phyloP scores from a whole-genome alignment of 441 rosid genomes.

The Adansonia grandidieri region DNA sequence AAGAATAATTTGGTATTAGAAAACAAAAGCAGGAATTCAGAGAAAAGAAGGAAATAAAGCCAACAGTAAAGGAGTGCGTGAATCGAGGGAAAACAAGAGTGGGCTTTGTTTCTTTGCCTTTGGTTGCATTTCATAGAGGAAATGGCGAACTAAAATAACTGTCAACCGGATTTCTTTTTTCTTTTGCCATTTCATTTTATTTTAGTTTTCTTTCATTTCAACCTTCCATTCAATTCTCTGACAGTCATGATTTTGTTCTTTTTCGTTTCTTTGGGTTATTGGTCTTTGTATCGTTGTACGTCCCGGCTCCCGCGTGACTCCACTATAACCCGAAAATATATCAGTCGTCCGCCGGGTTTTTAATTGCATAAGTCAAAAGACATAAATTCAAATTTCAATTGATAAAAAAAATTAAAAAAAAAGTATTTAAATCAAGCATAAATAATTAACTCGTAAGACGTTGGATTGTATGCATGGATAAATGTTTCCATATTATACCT shows the following conservation, averaged over 20 bases:
- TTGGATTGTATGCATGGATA: no score
- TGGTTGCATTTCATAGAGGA: conserved; percentile 17
- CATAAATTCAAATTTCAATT: no score
- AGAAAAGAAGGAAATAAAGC: background rate
- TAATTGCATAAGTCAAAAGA: no score
- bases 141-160: conserved; percentile 17
- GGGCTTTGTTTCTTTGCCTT: conserved; percentile 12
- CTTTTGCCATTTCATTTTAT: no score
- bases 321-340: background rate
- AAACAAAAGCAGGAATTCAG: background rate
- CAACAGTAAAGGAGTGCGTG: conserved; percentile 11
- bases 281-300: background rate
- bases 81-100: conserved; percentile 24
- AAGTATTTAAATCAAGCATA: no score
- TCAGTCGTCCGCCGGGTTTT: background rate
- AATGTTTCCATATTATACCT: no score
- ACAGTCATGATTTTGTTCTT: background rate
- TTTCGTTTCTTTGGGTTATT: background rate
- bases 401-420: no score
- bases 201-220: no score
- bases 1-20: background rate
- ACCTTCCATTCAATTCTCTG: background rate
- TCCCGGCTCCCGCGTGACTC: background rate
- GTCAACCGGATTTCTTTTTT: background rate
- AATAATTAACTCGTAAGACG: no score